These are phyloP conservation scores for Coelastrella sp. DNA, from an alignment of 139 green algal species.

Conservation along the genomic window DNA sequence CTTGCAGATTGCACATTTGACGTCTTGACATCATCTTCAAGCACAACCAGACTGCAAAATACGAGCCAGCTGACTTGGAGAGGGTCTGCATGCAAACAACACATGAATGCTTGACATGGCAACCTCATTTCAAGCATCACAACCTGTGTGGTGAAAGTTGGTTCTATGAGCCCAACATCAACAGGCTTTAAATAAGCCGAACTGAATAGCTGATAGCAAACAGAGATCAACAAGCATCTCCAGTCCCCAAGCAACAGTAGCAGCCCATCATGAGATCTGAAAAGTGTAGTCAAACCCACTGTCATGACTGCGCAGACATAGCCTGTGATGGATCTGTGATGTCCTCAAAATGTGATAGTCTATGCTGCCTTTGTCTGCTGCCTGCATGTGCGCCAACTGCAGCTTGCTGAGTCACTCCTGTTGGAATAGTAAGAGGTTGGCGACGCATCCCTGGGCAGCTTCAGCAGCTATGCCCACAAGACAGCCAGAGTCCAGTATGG, in stretches of 20 bases:
- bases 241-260: too few species aligned
- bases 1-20: conserved; percentile 11
- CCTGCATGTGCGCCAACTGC: neutral
- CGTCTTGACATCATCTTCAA: conserved; percentile 37
- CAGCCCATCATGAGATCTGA: too few species aligned
- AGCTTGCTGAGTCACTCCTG: neutral
- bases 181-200: too few species aligned
- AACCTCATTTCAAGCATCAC: too few species aligned
- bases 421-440: neutral
- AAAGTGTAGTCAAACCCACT: too few species aligned
- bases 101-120: neutral
- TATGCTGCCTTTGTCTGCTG: neutral
- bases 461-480: conserved; percentile 22
- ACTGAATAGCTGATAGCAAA: too few species aligned
- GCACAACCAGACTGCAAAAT: neutral
- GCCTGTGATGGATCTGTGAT: neutral
- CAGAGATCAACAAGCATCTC: too few species aligned
- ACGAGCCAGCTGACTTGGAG: neutral
- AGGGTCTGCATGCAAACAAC: too few species aligned
- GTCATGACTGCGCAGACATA: too few species aligned
- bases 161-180: too few species aligned
- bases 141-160: too few species aligned
- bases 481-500: conserved; percentile 12
- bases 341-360: neutral
- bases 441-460: neutral